Conservation (phyloP, 495 filamentous ascomycete species). For the Aspergillus mulundensis region DNA sequence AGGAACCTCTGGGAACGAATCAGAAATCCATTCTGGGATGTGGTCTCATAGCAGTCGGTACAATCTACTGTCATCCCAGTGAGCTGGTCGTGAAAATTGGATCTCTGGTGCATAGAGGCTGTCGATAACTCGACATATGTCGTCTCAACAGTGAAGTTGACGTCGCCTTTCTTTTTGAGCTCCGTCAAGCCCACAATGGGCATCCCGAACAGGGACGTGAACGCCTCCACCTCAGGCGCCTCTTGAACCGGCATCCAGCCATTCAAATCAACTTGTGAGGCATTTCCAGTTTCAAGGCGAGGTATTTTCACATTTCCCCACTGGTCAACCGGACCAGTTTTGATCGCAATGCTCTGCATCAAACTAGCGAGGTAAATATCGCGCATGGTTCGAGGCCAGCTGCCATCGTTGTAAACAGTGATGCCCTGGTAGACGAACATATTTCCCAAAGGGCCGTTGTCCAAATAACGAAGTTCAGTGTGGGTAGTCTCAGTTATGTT, state of each 20-base stretch:
- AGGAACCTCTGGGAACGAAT: constrained; percentile 7
- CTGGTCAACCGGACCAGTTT: constrained; percentile 11
- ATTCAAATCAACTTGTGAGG: background rate
- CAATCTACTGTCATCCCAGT: constrained; percentile 1
- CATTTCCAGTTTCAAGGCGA: constrained; percentile 9
- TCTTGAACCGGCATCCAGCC: constrained; percentile 14
- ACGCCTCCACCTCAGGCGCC: background rate
- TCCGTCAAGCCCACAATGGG: constrained; percentile 7
- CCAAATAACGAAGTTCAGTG: constrained; percentile 13
- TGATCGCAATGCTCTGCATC: constrained; percentile 13
- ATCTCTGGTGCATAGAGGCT: too few relatives aligned
- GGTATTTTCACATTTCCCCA: constrained; percentile 18
- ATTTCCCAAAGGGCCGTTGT: constrained; percentile 15
- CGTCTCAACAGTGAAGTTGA: constrained; percentile 12
- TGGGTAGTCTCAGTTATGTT: constrained; percentile 5
- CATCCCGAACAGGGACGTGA: constrained; percentile 13
- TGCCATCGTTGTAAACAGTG: constrained; percentile 8
- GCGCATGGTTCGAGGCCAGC: constrained; percentile 12
- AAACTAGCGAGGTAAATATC: constrained; percentile 14
- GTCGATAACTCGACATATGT: constrained; percentile 12
- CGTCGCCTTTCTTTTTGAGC: background rate
- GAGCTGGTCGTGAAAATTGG: too few relatives aligned
- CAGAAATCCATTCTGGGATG: too few relatives aligned
- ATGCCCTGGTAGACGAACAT: constrained; percentile 5
- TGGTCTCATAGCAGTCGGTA: background rate